phyloP scores from a whole-genome alignment of 2,329 filamentous ascomycete species.

The Penicillium sp. region DNA sequence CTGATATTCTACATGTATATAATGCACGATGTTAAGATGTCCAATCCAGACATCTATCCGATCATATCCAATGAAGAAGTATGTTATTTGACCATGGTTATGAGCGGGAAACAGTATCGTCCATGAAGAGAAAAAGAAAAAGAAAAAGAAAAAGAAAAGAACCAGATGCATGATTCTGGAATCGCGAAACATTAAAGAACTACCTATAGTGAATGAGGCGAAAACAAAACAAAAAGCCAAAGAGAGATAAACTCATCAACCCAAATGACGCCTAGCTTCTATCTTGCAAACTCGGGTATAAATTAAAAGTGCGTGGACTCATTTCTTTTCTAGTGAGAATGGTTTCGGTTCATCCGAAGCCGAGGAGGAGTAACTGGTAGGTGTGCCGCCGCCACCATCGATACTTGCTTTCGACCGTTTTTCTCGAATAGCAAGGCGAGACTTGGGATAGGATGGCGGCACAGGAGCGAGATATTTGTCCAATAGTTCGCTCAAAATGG shows the following conservation, averaged over 20 bases:
- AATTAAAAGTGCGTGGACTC: conserved; percentile 15
- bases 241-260: background rate
- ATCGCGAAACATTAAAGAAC: background rate
- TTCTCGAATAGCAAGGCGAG: conserved; percentile 31
- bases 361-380: conserved; percentile 27
- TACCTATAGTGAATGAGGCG: background rate
- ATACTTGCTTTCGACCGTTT: conserved; percentile 28
- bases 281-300: conserved; percentile 21
- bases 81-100: background rate
- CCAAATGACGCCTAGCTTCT: conserved; percentile 17
- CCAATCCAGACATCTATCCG: no score
- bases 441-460: conserved; percentile 37
- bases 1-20: background rate
- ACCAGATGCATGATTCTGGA: background rate
- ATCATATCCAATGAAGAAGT: background rate
- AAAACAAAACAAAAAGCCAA: background rate
- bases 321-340: conserved; percentile 21
- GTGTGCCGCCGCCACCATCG: conserved; percentile 24
- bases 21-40: background rate
- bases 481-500: conserved; percentile 80
- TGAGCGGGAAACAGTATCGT: background rate
- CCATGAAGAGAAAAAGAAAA: background rate
- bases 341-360: conserved; percentile 25
- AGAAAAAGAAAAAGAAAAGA: no score
- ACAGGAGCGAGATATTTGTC: conserved; percentile 61